phyloP scores from a whole-genome alignment of 2,329 filamentous ascomycete species.

The Colletotrichum sp. region DNA sequence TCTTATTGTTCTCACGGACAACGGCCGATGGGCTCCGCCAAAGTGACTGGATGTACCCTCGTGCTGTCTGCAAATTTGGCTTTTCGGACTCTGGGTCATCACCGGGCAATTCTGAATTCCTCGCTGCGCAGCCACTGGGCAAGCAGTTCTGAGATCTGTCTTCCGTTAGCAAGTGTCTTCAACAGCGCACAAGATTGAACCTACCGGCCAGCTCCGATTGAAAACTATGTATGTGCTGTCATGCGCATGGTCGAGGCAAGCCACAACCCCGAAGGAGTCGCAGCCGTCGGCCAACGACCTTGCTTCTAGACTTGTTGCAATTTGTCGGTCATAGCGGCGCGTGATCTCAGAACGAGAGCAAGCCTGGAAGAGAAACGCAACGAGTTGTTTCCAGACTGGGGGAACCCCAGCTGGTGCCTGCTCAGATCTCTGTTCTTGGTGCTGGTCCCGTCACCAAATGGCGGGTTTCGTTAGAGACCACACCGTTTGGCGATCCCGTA shows the following conservation, averaged over 20 bases:
- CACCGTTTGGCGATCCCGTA: slow-evolving; percentile 15
- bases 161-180: background rate
- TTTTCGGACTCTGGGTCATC: slow-evolving; percentile 42
- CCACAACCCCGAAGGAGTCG: slow-evolving; percentile 3
- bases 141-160: slow-evolving; percentile 9
- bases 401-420: slow-evolving; percentile 22
- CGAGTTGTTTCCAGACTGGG: background rate
- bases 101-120: slow-evolving; percentile 31
- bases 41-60: slow-evolving; percentile 18
- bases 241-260: slow-evolving; percentile 15
- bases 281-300: slow-evolving; percentile 1
- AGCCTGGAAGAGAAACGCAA: background rate
- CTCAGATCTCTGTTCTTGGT: slow-evolving; percentile 41
- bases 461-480: slow-evolving; percentile 10
- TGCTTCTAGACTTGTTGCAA: slow-evolving; percentile 10
- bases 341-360: background rate
- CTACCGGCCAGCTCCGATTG: slow-evolving; percentile 39
- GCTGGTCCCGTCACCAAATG: slow-evolving; percentile 24
- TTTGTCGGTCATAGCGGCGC: slow-evolving; percentile 28
- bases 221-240: slow-evolving; percentile 38
- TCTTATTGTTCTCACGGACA: slow-evolving; percentile 45
- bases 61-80: slow-evolving; percentile 47
- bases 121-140: slow-evolving; percentile 17
- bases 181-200: background rate
- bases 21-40: slow-evolving; percentile 26